phyloP scores from a whole-genome alignment of 23 red algal species.

The Chondrus crispus region DNA sequence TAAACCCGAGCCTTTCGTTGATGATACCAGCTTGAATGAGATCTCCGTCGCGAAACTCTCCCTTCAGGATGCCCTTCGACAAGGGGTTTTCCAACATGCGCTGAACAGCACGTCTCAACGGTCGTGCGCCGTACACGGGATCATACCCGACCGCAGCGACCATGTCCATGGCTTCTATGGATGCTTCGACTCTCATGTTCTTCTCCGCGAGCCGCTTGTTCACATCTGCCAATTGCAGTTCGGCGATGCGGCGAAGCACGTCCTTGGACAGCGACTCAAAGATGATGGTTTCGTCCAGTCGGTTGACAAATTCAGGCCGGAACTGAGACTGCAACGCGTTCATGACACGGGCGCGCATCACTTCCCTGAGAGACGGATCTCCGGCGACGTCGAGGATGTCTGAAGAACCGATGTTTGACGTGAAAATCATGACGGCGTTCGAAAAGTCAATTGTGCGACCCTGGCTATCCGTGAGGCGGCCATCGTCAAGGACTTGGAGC shows the following conservation, averaged over 20 bases:
- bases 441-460: conserved; percentile 96
- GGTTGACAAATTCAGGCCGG: conserved; percentile 98
- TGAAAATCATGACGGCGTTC: conserved; percentile 95
- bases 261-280: conserved; percentile 80
- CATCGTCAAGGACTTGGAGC: conserved; percentile 96
- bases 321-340: conserved; percentile 86
- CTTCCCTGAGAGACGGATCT: conserved; percentile 47
- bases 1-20: conserved; percentile 46
- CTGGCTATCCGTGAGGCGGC: conserved; percentile 95
- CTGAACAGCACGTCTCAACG: conserved; percentile 91
- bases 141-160: conserved; percentile 89
- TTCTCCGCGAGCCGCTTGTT: conserved; percentile 79
- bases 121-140: conserved; percentile 87
- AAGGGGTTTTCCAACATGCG: conserved; percentile 90
- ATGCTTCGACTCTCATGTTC: conserved; percentile 64
- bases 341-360: conserved; percentile 86
- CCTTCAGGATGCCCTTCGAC: conserved; percentile 88
- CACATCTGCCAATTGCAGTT: conserved; percentile 83
- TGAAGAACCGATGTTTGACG: conserved; percentile 93
- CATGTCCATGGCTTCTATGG: conserved; percentile 76
- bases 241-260: conserved; percentile 79
- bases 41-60: conserved; percentile 79
- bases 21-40: conserved; percentile 25
- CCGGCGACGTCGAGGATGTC: conserved; percentile 79
- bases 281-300: conserved; percentile 98